Percentiles rank a stretch among this genome's conserved stretches.
Evolutionary conservation across 164 flowering plant species (phyloP).

Genomic region (Sedum album): DNA sequence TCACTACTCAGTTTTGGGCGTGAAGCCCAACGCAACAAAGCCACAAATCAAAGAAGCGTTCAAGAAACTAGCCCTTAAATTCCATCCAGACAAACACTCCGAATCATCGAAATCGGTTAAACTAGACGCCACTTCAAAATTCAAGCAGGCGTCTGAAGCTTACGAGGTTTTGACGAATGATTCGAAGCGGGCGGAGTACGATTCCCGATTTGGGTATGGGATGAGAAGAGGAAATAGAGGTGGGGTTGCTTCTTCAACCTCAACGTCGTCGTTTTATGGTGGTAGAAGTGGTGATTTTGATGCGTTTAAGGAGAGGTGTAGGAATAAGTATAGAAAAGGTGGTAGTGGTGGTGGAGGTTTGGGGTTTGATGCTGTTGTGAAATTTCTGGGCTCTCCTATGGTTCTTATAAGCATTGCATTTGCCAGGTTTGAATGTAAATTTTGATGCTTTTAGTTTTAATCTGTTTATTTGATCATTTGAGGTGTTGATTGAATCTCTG

Average conservation of each 20-base stretch:
- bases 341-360: neutral
- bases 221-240: neutral
- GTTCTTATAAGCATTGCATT: neutral
- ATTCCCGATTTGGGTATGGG: slow-evolving; percentile 16
- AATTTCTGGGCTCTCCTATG: neutral
- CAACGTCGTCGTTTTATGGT: slow-evolving; percentile 4
- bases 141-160: slow-evolving; percentile 80
- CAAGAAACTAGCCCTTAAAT: slow-evolving; percentile 55
- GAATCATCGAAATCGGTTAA: slow-evolving; percentile 37
- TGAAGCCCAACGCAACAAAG: slow-evolving; percentile 46
- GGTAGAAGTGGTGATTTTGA: neutral
- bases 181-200: slow-evolving; percentile 58
- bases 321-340: neutral
- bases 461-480: too few relatives aligned
- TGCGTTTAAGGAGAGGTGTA: neutral
- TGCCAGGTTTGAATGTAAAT: neutral
- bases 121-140: slow-evolving; percentile 40
- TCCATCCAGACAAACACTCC: slow-evolving; percentile 82
- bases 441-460: too few relatives aligned
- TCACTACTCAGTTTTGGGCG: slow-evolving; percentile 62
- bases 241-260: neutral
- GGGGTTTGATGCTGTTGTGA: neutral
- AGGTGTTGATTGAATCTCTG: too few relatives aligned
- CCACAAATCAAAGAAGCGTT: slow-evolving; percentile 73
- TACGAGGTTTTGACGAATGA: slow-evolving; percentile 69